Base-by-base conservation (phyloP, 2,329 filamentous ascomycete genomes). In the Scleromitrula shiraiana region DNA sequence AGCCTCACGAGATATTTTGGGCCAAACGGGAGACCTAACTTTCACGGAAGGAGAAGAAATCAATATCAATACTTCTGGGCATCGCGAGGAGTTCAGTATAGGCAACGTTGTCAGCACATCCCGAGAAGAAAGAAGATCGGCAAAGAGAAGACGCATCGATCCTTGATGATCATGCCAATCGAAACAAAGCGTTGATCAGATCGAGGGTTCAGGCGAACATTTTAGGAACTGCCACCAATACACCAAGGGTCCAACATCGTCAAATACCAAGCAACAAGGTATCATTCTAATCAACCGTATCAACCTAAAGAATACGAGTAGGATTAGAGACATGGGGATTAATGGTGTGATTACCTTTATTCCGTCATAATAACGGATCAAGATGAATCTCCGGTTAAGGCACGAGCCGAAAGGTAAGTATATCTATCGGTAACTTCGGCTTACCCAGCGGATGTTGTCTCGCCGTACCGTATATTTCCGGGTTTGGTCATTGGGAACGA, bases 21-120 rank as follows among this genome's bases (percentile, higher is more conserved):
- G 83, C 4, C 68, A 72, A 46, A 76, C 71, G 10, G 86, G 85
- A 19, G 82, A 88, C 64, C 64, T 88, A 40, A 82, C 84, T 1
- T 84, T 91, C 59, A 79, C 82, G 0, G 84, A 89, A 62, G 75
- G 71, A 26, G 59, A 55, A 35, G 50, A 52, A 39, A 20, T 45
- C 19, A 33, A 48, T 22, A 44, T 33, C 22, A 29, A 47, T 22
- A 43, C 17, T 19, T 23, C 24, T 32, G 36, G 36, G 35, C 19
- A 33, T 26, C 22, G 32, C 19, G 19, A 40, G 24, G 39, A 29
- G 7, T 22, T 30, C 30, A 27, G 29, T 32, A 37, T 19, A 36
- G 29, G 41, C 9, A 46, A 27, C 22, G 27, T 50, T 20, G 27
- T 37, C 32, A 39, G 38, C 43, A 24, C 35, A 24, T 27, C 35